These are phyloP conservation scores for Pseudoneurospora amorphoporcata DNA, from an alignment of 495 filamentous ascomycete genomes.

Conservation along the genomic window DNA sequence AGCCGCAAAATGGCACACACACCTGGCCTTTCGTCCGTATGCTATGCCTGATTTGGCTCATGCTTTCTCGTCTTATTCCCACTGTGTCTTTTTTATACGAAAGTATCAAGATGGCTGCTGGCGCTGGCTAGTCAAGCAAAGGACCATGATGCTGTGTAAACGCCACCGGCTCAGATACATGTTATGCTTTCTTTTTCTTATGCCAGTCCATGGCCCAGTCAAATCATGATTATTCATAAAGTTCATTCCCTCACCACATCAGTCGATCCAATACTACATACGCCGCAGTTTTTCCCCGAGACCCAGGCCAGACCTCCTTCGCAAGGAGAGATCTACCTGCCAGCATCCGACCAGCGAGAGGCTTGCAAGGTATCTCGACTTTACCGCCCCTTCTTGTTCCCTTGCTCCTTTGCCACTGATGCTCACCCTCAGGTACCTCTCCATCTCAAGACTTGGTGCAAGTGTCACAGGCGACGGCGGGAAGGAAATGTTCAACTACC, in stretches of 20 bases:
- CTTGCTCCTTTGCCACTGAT: background rate
- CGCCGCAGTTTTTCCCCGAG: background rate
- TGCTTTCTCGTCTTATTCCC: background rate
- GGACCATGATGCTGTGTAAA: background rate
- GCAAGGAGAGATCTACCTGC: background rate
- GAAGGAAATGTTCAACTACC: background rate
- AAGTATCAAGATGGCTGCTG: background rate
- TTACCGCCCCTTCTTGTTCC: background rate
- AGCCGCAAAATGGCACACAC: background rate
- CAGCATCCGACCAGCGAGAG: background rate
- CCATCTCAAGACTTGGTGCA: background rate
- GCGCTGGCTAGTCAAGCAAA: background rate
- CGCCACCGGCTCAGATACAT: background rate
- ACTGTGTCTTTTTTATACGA: background rate
- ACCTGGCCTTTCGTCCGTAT: background rate
- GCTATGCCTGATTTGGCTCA: background rate
- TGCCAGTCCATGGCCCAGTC: background rate
- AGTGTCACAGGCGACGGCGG: background rate
- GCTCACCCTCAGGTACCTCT: background rate
- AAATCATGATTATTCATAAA: too few relatives aligned
- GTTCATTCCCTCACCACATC: background rate
- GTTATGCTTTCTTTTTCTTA: background rate
- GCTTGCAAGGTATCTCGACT: background rate
- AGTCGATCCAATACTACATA: background rate
- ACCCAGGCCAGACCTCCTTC: background rate